Percentiles rank a stretch among this genome's conserved stretches.
These are phyloP conservation scores for Leucogyrophana mollusca DNA, from an alignment of 768 basidiomycete genomes.

Conservation along the genomic window DNA sequence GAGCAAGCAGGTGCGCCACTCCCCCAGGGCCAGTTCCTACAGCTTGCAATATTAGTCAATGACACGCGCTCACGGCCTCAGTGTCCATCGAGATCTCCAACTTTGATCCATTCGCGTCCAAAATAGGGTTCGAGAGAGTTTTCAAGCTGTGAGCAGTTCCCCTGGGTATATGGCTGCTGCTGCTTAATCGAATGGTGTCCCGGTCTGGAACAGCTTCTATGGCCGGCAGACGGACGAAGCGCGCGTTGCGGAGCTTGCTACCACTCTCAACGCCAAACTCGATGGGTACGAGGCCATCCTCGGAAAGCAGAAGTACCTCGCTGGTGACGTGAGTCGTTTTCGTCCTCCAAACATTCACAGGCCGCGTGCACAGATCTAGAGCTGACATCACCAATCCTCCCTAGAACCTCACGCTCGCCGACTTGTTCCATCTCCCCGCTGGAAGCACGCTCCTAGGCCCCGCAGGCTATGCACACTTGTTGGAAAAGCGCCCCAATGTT, in stretches of 20 bases:
- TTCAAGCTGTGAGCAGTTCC: slow-evolving; percentile 43
- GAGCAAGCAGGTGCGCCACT: slow-evolving; percentile 44
- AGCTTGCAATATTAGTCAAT: no score
- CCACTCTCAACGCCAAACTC: slow-evolving; percentile 33
- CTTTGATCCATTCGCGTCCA: slow-evolving; percentile 44
- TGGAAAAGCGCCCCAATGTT: slow-evolving; percentile 35
- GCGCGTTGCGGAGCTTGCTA: slow-evolving; percentile 11
- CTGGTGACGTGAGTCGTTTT: slow-evolving; percentile 42
- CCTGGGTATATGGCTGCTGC: slow-evolving; percentile 25
- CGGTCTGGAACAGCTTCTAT: slow-evolving; percentile 28
- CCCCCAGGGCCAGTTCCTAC: no score
- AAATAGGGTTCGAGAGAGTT: slow-evolving; percentile 41
- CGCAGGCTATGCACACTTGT: slow-evolving; percentile 31
- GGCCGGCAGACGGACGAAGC: slow-evolving; percentile 22
- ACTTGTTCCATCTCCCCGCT: slow-evolving; percentile 36
- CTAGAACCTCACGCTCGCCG: slow-evolving; percentile 36
- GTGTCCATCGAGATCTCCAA: slow-evolving; percentile 47
- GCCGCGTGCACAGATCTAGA: not conserved
- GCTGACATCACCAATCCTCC: not conserved
- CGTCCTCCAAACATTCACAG: no score
- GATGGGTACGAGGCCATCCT: slow-evolving; percentile 55
- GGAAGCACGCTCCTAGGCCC: slow-evolving; percentile 20
- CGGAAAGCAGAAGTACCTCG: slow-evolving; percentile 48
- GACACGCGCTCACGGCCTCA: no score
- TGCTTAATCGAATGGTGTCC: slow-evolving; percentile 48